Evolutionary conservation across 768 basidiomycete genomes (phyloP).

Genomic region (Mycena indigotica): DNA sequence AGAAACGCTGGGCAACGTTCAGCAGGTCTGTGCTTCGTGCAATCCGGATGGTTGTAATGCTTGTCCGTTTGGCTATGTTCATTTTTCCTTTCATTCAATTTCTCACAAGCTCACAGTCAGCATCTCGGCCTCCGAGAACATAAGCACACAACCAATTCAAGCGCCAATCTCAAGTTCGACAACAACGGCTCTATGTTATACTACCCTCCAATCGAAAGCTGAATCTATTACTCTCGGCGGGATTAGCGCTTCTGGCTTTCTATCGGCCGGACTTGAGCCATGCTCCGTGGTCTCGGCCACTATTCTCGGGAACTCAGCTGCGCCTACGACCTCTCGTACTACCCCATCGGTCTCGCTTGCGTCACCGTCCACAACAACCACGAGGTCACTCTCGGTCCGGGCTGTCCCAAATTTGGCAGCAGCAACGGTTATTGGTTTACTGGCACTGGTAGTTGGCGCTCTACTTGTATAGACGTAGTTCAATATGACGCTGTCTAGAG

Average conservation of each 20-base stretch:
- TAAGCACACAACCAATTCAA: neutral
- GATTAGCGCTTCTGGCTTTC: neutral
- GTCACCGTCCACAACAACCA: neutral
- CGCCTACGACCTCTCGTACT: neutral
- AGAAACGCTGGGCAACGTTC: conserved; percentile 14
- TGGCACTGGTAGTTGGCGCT: neutral
- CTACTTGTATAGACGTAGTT: neutral
- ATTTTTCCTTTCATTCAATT: neutral
- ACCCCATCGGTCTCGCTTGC: neutral
- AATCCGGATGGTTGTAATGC: conserved; percentile 14
- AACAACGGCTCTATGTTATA: neutral
- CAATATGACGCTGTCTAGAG: too few species aligned
- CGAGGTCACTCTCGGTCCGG: neutral
- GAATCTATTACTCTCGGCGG: neutral
- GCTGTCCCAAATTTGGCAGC: neutral
- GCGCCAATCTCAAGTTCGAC: neutral
- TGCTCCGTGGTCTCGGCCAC: neutral
- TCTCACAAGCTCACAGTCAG: conserved; percentile 5
- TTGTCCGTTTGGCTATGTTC: conserved; percentile 8
- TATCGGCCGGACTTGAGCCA: neutral
- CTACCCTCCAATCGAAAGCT: neutral
- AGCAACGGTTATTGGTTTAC: neutral
- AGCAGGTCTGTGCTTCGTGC: conserved; percentile 16
- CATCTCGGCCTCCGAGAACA: conserved; percentile 5
- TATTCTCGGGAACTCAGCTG: neutral